Base-by-base conservation (phyloP, 2,329 filamentous ascomycete genomes). In the Aspergillus hortae region DNA sequence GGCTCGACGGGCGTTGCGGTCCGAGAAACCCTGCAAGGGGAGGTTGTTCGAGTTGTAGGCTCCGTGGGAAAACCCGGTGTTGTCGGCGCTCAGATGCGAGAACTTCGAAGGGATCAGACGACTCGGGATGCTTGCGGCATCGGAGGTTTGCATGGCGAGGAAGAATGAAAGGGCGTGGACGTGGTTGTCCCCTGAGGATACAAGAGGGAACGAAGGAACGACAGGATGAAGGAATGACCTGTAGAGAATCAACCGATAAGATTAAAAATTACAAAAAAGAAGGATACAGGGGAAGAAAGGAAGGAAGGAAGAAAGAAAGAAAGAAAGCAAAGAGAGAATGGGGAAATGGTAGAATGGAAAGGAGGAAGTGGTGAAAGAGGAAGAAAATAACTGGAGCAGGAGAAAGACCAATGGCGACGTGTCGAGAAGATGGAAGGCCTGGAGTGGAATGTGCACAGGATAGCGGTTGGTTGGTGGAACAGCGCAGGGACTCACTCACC, bases 61-160 rank as follows among this genome's bases (percentile, higher is more conserved):
- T 59, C 89, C 90, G 70, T 96, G 91, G 45, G 92, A 95, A 74
- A 96, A 95, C 59, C 90, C 91, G 44, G 90, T 94, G 63, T 92
- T 88, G 68, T 89, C 80, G 57, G 77, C 77, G 67, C 77, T 78
- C 62, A 80, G 85, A 73, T 83, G 89, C 58, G 88, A 88, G 56
- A 89, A 86, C 77, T 95, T 95, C 51, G 89, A 84, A 61, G 86
- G 85, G 38, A 77, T 78, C 64, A 87, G 87, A 76, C 83, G 89
- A 68, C 77, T 81, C 61, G 78, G 80, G 59, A 83, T 79, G 61
- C 81, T 78, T 61, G 80, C 79, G 66, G 89, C 86, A 74, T 90
- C 73, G 62, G 85, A 75, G 89, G 88, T 83, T 95, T 77, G 92
- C 92, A 96, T 96, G 76, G 84, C 85, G 78, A 92, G 85, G 54